A percentile compares a stretch with the other conserved stretches of the same genome.
phyloP scores from a whole-genome alignment of 2,329 filamentous ascomycete species.

The Xylaria sp. region DNA sequence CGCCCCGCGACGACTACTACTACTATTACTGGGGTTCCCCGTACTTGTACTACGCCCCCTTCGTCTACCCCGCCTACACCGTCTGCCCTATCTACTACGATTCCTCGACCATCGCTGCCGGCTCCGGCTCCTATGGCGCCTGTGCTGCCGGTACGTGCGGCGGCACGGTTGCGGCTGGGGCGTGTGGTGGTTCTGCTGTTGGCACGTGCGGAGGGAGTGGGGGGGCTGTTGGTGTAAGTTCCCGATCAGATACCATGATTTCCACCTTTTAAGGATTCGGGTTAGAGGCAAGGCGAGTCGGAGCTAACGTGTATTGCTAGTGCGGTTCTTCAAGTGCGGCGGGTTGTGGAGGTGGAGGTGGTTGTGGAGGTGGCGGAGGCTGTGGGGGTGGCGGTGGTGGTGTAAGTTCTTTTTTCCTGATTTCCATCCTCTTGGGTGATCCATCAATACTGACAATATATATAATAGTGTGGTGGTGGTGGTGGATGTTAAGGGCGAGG shows the following conservation, averaged over 20 bases:
- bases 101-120: slow-evolving; percentile 48
- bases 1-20: slow-evolving; percentile 61
- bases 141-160: slow-evolving; percentile 63
- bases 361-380: slow-evolving; percentile 15
- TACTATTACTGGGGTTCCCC: slow-evolving; percentile 64
- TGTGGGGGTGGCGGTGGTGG: slow-evolving; percentile 38
- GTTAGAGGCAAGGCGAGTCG: background rate
- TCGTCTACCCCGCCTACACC: slow-evolving; percentile 55
- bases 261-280: too few species aligned
- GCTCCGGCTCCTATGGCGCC: slow-evolving; percentile 53
- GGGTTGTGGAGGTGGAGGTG: slow-evolving; percentile 46
- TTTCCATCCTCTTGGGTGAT: background rate
- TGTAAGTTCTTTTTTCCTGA: slow-evolving; percentile 29
- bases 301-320: slow-evolving; percentile 29
- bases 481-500: background rate
- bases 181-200: slow-evolving; percentile 52
- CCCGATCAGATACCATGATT: background rate
- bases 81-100: slow-evolving; percentile 48
- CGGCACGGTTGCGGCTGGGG: slow-evolving; percentile 52
- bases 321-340: slow-evolving; percentile 39
- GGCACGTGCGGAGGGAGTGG: slow-evolving; percentile 51
- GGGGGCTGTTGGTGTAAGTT: slow-evolving; percentile 44
- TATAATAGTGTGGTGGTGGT: slow-evolving; percentile 39
- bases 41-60: slow-evolving; percentile 60
- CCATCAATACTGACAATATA: slow-evolving; percentile 10